Conservation (phyloP, 2,329 filamentous ascomycete species). For the Exophiala alcalophila region DNA sequence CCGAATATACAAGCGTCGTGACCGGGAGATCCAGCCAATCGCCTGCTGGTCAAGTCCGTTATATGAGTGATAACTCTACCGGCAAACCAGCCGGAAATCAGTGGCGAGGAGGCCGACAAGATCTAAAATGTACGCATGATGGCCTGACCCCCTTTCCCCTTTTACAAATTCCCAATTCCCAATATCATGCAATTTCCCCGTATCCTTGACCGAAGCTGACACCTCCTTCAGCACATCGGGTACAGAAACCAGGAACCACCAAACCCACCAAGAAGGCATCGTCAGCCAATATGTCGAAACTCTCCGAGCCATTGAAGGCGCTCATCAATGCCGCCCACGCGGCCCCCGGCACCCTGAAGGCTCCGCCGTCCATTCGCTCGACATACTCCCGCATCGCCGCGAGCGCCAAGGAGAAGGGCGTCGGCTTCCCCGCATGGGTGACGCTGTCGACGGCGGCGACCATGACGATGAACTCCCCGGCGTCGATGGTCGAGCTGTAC, state of each 20-base stretch:
- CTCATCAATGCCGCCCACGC: constrained; percentile 70
- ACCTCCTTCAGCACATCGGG: constrained; percentile 1
- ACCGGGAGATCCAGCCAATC: constrained; percentile 8
- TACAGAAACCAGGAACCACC: not conserved
- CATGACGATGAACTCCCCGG: constrained; percentile 82
- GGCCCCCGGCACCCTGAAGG: constrained; percentile 62
- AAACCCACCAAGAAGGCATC: not conserved
- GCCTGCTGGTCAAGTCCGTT: not conserved
- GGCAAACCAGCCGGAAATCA: constrained; percentile 4
- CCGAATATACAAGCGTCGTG: too few species aligned
- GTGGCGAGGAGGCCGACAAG: constrained; percentile 3
- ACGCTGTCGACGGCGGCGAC: constrained; percentile 73
- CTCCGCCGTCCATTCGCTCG: constrained; percentile 60
- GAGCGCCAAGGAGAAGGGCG: constrained; percentile 60
- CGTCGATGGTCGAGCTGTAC: constrained; percentile 56
- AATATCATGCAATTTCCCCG: too few species aligned
- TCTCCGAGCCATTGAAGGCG: constrained; percentile 67
- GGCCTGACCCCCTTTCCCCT: not conserved
- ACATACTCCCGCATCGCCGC: constrained; percentile 63
- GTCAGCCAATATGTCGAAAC: constrained; percentile 62
- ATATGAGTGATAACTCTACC: constrained; percentile 13
- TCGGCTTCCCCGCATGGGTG: constrained; percentile 65
- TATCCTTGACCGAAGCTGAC: constrained; percentile 3
- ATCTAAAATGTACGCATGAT: constrained; percentile 4
- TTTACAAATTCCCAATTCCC: too few species aligned